Base-by-base conservation (phyloP, 768 basidiomycete genomes). In the Strobilomyces confusus region DNA sequence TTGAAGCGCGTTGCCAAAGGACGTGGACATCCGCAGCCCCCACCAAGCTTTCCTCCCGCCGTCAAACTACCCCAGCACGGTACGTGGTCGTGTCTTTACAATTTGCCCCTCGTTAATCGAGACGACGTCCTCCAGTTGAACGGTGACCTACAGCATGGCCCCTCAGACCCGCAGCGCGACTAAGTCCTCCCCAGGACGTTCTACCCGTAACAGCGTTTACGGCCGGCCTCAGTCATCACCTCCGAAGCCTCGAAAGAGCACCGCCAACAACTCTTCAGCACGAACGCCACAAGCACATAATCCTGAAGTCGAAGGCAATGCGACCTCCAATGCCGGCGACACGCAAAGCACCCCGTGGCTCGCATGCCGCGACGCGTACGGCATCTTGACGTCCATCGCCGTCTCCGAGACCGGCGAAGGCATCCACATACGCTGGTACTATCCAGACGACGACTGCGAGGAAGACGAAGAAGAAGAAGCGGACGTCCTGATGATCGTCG, bases 391-490 rank as follows among this genome's bases (percentile, higher is more conserved):
- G 26, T 50, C 58, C 11, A 34, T 58, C 42, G 46, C 61, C 30
- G 14, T 58, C 19, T 66, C 64, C n/a, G 54, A 58, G 17, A 66
- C 64, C 1, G 61, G 63, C 9, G 32, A 66, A 47, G 64, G 61
- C 0, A 37, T 45, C 40, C 61, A 66, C 32, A 33, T 63, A 33
- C 57, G 63, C 33, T 58, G 61, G 65, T 26, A 62, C 11, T 55
- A 66, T 15, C 34, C 55, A 8, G 50, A 56, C 2, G 51, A 57
- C 1, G 48, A 52, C 11, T 30, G 19, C n/a, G 53, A 55, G 3
- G 32, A 37, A 11, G 49, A 48, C 6, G 59, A 63, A 36, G 33
- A 51, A 5, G 49, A 57, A 20, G 60, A 49, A 1, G 48, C 12
- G 3, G 51, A 56, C 14, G 44, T 22, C 9, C 44, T 40, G 42